Evolutionary conservation across 345 rosid species (phyloP).

Genomic region (Boechera divaricarpa): DNA sequence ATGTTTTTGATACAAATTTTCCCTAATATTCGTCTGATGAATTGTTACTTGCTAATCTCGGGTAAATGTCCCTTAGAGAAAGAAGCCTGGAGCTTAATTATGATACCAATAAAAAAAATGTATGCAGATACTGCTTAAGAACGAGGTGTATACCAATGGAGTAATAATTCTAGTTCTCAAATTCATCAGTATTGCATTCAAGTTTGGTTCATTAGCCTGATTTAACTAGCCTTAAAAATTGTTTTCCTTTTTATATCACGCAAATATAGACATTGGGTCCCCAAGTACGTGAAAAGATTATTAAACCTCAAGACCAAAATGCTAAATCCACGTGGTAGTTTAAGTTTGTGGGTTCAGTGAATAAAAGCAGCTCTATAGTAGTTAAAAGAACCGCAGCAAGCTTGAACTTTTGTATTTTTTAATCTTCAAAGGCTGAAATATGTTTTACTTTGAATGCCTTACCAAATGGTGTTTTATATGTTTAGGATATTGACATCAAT

Average conservation of each 20-base stretch:
- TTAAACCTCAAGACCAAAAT: constrained; percentile 8
- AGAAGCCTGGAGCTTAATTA: background rate
- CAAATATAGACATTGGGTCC: background rate
- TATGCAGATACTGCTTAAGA: background rate
- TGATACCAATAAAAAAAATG: background rate
- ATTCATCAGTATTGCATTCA: constrained; percentile 1
- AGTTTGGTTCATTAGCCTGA: background rate
- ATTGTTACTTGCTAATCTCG: background rate
- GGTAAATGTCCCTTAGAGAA: background rate
- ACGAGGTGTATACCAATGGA: background rate
- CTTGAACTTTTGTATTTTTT: background rate
- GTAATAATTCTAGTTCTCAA: background rate
- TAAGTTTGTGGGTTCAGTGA: background rate
- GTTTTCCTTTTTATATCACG: constrained; percentile 4
- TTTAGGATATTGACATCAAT: constrained; percentile 78
- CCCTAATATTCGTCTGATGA: background rate
- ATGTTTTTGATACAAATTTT: background rate
- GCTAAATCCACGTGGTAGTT: background rate
- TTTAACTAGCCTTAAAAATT: constrained; percentile 1
- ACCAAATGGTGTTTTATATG: constrained; percentile 31
- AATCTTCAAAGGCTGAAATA: constrained; percentile 14
- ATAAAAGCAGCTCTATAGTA: background rate
- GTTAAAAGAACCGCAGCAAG: background rate
- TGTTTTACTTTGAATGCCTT: constrained; percentile 15
- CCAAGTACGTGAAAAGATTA: constrained; percentile 14